Conservation (phyloP, 2,329 filamentous ascomycete genomes). For the Ambrosiella cleistominuta region DNA sequence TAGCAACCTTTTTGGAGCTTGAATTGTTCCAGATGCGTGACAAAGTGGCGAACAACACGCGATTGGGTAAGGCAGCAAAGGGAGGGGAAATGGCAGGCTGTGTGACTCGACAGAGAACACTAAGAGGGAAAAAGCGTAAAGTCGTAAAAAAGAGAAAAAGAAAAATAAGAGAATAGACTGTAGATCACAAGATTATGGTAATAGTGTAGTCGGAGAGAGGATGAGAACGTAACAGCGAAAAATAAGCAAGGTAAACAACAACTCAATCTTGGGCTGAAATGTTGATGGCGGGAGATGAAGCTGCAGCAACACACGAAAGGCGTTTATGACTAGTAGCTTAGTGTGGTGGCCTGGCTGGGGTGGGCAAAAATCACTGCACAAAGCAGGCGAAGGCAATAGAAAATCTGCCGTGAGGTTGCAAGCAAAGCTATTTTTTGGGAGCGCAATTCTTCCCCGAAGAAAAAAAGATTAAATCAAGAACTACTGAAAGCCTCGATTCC, state of each 20-base stretch:
- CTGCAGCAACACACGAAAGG: conserved; percentile 9
- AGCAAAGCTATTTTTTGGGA: not conserved
- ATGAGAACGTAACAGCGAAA: conserved; percentile 3
- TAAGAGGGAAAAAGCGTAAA: not conserved
- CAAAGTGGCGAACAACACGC: conserved; percentile 11
- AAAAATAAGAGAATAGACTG: conserved; percentile 2
- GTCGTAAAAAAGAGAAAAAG: not conserved
- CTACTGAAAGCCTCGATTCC: conserved; percentile 12
- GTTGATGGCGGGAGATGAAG: conserved; percentile 2
- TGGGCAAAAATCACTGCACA: not conserved
- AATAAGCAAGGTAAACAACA: not conserved
- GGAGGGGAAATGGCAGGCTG: not conserved
- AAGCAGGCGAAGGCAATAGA: not conserved
- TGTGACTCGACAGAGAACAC: not conserved
- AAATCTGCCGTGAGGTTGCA: not conserved
- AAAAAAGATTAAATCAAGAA: conserved; percentile 9
- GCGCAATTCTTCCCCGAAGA: not conserved
- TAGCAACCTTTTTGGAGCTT: conserved; percentile 1
- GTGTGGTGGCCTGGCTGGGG: not conserved
- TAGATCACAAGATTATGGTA: not conserved
- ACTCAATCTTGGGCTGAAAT: conserved; percentile 3
- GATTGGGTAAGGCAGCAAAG: conserved; percentile 8
- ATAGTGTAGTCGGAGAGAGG: not conserved
- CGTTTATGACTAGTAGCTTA: not conserved
- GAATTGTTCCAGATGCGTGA: conserved; percentile 8